These are phyloP conservation scores for Protomyces arabidopsidicola DNA, from an alignment of 1,139 yeast species.

Conservation along the genomic window DNA sequence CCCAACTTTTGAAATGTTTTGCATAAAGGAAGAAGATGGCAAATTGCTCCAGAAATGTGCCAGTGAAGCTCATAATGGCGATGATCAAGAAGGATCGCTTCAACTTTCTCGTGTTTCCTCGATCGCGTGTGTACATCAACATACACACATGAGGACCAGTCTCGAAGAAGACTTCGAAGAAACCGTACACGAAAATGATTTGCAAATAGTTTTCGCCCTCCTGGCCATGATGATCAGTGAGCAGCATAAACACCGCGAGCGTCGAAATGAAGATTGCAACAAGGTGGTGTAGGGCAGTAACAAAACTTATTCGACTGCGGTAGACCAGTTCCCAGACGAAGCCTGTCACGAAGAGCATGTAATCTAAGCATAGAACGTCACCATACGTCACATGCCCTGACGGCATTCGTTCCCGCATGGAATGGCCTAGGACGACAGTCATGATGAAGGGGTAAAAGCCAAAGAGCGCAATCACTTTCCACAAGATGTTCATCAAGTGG, in stretches of 20 bases:
- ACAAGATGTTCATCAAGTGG: slow-evolving; percentile 8
- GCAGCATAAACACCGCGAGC: slow-evolving; percentile 1
- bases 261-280: slow-evolving; percentile 12
- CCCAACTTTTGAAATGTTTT: slow-evolving; percentile 8
- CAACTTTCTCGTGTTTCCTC: background rate
- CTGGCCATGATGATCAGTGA: slow-evolving; percentile 4
- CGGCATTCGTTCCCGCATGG: background rate
- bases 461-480: slow-evolving; percentile 7
- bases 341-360: slow-evolving; percentile 16
- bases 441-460: slow-evolving; percentile 15
- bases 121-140: slow-evolving; percentile 2
- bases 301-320: slow-evolving; percentile 15
- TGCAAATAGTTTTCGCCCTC: slow-evolving; percentile 15
- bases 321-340: slow-evolving; percentile 7
- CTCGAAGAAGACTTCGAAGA: slow-evolving; percentile 12
- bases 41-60: slow-evolving; percentile 10
- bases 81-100: slow-evolving; percentile 8
- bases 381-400: slow-evolving; percentile 10
- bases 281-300: slow-evolving; percentile 7
- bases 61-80: slow-evolving; percentile 4
- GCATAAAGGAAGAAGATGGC: slow-evolving; percentile 6
- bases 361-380: slow-evolving; percentile 1
- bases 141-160: slow-evolving; percentile 13
- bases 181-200: slow-evolving; percentile 6
- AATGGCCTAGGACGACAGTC: slow-evolving; percentile 7